Evolutionary conservation across 1,284 basidiomycete species (phyloP).

Genomic region (Cryptococcus amylolentus): DNA sequence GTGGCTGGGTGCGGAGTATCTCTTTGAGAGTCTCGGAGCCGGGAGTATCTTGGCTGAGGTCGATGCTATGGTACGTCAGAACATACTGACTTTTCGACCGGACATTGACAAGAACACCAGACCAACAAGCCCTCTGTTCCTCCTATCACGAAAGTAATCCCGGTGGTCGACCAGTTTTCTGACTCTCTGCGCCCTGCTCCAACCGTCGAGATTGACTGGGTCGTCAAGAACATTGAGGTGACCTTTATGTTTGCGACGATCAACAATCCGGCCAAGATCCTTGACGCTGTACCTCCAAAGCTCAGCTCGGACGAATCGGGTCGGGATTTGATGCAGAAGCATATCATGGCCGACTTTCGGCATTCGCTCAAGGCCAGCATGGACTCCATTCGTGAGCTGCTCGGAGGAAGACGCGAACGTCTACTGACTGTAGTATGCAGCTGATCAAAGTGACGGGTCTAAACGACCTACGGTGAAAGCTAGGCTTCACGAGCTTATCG

Average conservation of each 20-base stretch:
- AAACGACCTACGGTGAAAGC: conserved; percentile 8
- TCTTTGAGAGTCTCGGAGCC: not conserved
- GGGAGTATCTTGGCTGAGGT: conserved; percentile 9
- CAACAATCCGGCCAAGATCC: conserved; percentile 10
- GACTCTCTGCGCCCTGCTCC: not conserved
- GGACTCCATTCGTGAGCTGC: conserved; percentile 16
- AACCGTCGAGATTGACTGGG: conserved; percentile 9
- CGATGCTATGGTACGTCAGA: not conserved
- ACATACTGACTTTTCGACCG: not conserved
- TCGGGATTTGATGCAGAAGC: conserved; percentile 6
- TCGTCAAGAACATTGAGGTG: conserved; percentile 8
- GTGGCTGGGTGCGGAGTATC: conserved; percentile 21
- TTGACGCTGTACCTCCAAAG: conserved; percentile 6
- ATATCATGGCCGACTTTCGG: conserved; percentile 8
- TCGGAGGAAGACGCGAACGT: not conserved
- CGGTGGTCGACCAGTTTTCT: not conserved
- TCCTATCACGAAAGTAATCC: not conserved
- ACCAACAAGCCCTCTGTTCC: not conserved
- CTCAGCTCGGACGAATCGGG: conserved; percentile 1
- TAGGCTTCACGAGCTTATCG: conserved; percentile 14
- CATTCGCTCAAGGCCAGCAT: conserved; percentile 3
- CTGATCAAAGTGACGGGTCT: conserved; percentile 12
- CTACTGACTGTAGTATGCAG: not conserved
- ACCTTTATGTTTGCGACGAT: conserved; percentile 18
- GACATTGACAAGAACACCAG: not conserved